Base-by-base conservation (phyloP, 2,329 filamentous ascomycete species). In the Cladosporium oxysporum region DNA sequence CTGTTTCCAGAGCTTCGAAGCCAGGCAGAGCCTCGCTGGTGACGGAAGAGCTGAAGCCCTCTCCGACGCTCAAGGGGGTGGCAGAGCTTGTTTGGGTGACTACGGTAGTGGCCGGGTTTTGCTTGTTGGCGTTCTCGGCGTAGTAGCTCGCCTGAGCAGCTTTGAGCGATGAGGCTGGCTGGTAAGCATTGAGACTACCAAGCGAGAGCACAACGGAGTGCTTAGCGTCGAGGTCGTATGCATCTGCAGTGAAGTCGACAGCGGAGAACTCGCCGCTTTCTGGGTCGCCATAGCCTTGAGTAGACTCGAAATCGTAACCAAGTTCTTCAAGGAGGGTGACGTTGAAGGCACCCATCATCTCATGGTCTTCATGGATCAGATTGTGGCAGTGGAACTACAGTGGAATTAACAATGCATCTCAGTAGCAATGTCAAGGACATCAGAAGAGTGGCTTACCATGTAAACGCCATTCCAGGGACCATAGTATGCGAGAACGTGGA, bases 391-490 rank as follows among this genome's bases (percentile, higher is more conserved):
- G 81, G 69, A 82, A 75, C 52, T 55, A 6, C 5, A 21, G 7
- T 12, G 7, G n/a, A 7, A 18, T 55, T 8, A 55, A 4, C 23
- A 21, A 47, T 21, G 26, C 26, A 5, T 18, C 11, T 55, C 28
- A 33, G 11, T 47, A n/a, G 10, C 41, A 47, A 1, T 11, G 8
- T 3, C 12, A 21, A 8, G 10, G n/a, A 47, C 8, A 12, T 21
- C 10, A 47, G n/a, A 47, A 47, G 14, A 12, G 31, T 55, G 3
- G 23, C 52, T 55, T 33, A 55, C 52, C 73, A 75, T 75, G 68
- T 82, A 83, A 7, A 83, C 75, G 10, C 85, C 86, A 62, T 83
- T 81, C 80, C 81, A 85, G 0, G 84, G 84, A 3, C 80, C 80
- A 69, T 83, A 86, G 69, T 81, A 78, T 1, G 83, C 84, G 49